Base-by-base conservation (phyloP, 1,284 basidiomycete genomes). In the Ganoderma leucocontextum region DNA sequence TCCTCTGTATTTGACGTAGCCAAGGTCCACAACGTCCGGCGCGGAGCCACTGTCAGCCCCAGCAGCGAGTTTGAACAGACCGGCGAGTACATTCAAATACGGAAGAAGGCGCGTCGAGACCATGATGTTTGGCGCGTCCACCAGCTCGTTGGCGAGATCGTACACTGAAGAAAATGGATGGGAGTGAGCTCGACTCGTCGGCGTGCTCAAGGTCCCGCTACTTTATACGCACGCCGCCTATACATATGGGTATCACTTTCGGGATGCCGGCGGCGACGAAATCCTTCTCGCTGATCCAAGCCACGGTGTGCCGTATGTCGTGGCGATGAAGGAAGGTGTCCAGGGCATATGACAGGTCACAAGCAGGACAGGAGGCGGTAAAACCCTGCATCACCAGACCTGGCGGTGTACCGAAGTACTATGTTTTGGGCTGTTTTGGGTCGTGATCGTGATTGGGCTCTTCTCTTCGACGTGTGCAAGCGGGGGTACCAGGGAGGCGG, bases 1-100 rank as follows among this genome's bases (percentile, higher is more conserved):
- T 3, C 88, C 89, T 0, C 80, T 79, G 73, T 90, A 82, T 42
- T 75, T 76, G 1, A 73, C 78, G 47, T 79, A 80, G 7, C 78
- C 78, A 2, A 77, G 65, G 66, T 79, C 76, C 29, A 79, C 76
- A n/a, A 79, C 61, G 53, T 72, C 68, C 17, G 47, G 35, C 2
- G 63, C 62, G 3, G 53, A 52, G 60, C 25, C 19, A 10, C 49
- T 17, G 2, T 1, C 9, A 44, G 60, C 29, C 10, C 13, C 60
- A 10, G 53, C 42, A 15, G 29, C 61, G 57, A 39, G 15, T 6
- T 36, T 29, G n/a, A 62, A 22, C 15, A 62, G 15, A 15, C 53
- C 38, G 8, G 52, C 52, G 12, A 61, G 9, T 10, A 55, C 38
- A 38, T 52, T 19, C 47, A 66, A 19, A n/a, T 47, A 38, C 9